A percentile compares a stretch with the other conserved stretches of the same genome.
phyloP scores from a whole-genome alignment of 2,329 filamentous ascomycete species.

The Hypoxylon sp. region DNA sequence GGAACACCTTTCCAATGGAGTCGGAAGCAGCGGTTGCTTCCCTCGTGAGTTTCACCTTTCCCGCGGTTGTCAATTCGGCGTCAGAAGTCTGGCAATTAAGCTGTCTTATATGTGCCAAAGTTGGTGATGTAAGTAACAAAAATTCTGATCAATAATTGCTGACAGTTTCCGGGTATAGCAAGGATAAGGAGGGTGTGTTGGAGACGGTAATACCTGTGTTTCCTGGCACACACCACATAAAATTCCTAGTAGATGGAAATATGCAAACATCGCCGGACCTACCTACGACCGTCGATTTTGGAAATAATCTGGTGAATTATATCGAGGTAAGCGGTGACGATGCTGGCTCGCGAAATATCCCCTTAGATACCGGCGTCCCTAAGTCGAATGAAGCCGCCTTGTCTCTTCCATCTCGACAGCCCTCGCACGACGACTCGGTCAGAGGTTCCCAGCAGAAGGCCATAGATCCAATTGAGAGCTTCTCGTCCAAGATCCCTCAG shows the following conservation, averaged over 20 bases:
- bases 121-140: not conserved
- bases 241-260: slow-evolving; percentile 94
- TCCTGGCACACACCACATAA: slow-evolving; percentile 95
- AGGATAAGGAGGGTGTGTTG: slow-evolving; percentile 74
- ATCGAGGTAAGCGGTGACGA: slow-evolving; percentile 84
- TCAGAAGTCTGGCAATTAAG: slow-evolving; percentile 37
- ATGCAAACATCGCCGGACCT: slow-evolving; percentile 91
- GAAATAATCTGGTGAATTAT: slow-evolving; percentile 98
- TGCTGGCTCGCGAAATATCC: slow-evolving; percentile 49
- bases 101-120: slow-evolving; percentile 6
- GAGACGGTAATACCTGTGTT: slow-evolving; percentile 85
- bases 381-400: slow-evolving; percentile 51
- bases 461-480: slow-evolving; percentile 71
- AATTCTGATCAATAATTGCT: slow-evolving; percentile 29
- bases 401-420: slow-evolving; percentile 54
- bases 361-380: slow-evolving; percentile 52
- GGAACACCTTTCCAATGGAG: slow-evolving; percentile 99
- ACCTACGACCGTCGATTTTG: slow-evolving; percentile 96
- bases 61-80: slow-evolving; percentile 30
- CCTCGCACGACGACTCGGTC: slow-evolving; percentile 60
- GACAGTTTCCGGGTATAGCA: slow-evolving; percentile 56
- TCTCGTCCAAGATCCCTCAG: slow-evolving; percentile 82
- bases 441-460: slow-evolving; percentile 68
- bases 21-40: slow-evolving; percentile 89
- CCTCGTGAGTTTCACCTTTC: slow-evolving; percentile 75